Conservation (phyloP, 75 land plant species). For the Cupressus sempervirens region DNA sequence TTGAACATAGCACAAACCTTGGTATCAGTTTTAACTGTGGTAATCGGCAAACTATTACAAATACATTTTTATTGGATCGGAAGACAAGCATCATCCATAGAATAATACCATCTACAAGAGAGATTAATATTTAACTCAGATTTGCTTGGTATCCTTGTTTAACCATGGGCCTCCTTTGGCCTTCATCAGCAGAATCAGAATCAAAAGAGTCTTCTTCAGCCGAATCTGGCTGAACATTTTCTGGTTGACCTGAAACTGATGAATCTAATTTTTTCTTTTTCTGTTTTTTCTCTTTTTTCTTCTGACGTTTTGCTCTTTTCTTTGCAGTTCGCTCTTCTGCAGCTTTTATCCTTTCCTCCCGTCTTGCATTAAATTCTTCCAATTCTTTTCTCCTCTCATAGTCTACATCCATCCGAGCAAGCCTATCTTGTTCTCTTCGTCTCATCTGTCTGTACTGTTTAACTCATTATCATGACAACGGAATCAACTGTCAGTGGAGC, state of each 20-base stretch:
- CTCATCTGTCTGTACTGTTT: slow-evolving; percentile 93
- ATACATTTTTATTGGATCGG: background rate
- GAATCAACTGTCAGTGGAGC: background rate
- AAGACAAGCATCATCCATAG: background rate
- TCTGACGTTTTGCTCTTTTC: slow-evolving; percentile 76
- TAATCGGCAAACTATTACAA: background rate
- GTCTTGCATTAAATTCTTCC: slow-evolving; percentile 60
- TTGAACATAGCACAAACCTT: background rate
- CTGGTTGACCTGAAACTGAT: slow-evolving; percentile 17
- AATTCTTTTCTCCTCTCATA: slow-evolving; percentile 66
- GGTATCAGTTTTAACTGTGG: background rate
- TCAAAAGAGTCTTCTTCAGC: slow-evolving; percentile 32
- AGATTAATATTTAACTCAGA: background rate
- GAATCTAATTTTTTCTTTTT: slow-evolving; percentile 37
- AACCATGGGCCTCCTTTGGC: background rate
- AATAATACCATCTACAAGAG: background rate
- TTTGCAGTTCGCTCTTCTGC: slow-evolving; percentile 87
- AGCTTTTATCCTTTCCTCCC: slow-evolving; percentile 72
- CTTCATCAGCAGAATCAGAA: slow-evolving; percentile 8
- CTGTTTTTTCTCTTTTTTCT: slow-evolving; percentile 71
- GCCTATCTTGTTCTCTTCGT: slow-evolving; percentile 85
- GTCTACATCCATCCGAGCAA: slow-evolving; percentile 84
- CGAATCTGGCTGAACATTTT: slow-evolving; percentile 12
- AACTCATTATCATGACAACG: background rate
- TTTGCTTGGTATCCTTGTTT: background rate